Conservation (phyloP, 257 asterid genomes). For the Sherardia arvensis region DNA sequence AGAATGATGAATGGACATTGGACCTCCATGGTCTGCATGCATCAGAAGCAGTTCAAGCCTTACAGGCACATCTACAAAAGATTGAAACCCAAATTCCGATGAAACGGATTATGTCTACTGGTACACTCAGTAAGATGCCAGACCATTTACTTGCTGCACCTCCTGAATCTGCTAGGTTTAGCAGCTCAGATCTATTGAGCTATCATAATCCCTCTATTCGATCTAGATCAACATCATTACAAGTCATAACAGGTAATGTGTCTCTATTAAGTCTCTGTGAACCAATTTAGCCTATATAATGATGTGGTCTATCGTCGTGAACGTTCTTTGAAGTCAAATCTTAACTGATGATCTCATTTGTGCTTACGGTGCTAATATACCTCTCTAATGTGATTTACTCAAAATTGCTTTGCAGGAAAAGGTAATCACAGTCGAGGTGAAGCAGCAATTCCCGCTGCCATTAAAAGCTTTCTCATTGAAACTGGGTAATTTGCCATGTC, state of each 20-base stretch:
- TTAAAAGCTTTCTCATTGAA: slow-evolving; percentile 61
- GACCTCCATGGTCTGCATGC: slow-evolving; percentile 98
- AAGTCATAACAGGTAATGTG: slow-evolving; percentile 86
- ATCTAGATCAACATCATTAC: slow-evolving; percentile 40
- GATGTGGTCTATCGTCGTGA: not conserved
- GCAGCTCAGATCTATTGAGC: slow-evolving; percentile 20
- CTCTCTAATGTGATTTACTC: not conserved
- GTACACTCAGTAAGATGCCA: slow-evolving; percentile 21
- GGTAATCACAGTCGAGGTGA: slow-evolving; percentile 80
- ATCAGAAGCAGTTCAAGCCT: slow-evolving; percentile 76
- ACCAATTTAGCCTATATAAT: not conserved
- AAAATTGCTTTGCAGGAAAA: slow-evolving; percentile 41
- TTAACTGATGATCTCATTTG: not conserved
- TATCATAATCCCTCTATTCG: slow-evolving; percentile 24
- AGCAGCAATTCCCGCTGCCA: slow-evolving; percentile 68
- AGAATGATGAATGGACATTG: slow-evolving; percentile 67
- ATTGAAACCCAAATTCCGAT: slow-evolving; percentile 42
- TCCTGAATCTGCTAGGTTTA: slow-evolving; percentile 19
- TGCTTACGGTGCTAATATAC: not conserved
- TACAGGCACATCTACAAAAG: slow-evolving; percentile 50
- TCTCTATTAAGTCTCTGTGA: not conserved
- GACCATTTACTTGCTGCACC: slow-evolving; percentile 20
- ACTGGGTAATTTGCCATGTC: slow-evolving; percentile 34
- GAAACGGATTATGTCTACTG: slow-evolving; percentile 14
- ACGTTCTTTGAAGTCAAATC: not conserved